Percentiles rank a stretch among this genome's conserved stretches.
These are phyloP conservation scores for Chaetomidium leptoderma DNA, from an alignment of 495 filamentous ascomycete genomes.

Conservation along the genomic window DNA sequence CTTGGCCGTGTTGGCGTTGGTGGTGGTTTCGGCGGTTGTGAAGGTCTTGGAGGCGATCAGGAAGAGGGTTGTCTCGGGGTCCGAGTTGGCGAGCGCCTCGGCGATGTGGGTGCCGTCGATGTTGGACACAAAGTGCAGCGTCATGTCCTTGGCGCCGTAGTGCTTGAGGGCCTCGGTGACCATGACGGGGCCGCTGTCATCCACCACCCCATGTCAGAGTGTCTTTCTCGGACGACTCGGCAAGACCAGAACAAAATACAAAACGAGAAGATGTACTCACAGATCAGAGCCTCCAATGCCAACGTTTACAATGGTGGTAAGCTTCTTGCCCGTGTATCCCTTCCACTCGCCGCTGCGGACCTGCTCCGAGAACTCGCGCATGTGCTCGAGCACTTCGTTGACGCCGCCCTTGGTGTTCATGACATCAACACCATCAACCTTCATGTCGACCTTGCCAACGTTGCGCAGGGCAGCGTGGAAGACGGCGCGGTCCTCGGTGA, in stretches of 20 bases:
- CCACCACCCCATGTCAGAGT: neutral
- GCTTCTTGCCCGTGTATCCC: conserved; percentile 96
- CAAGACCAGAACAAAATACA: neutral
- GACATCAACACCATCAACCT: conserved; percentile 91
- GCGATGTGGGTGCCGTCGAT: conserved; percentile 98
- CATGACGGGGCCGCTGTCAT: conserved; percentile 86
- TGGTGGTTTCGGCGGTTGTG: conserved; percentile 94
- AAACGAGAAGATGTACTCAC: conserved; percentile 53
- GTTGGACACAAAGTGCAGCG: conserved; percentile 97
- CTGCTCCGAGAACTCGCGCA: conserved; percentile 95
- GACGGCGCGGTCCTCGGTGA: conserved; percentile 93
- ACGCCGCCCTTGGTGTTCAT: conserved; percentile 70
- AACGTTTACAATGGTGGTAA: conserved; percentile 93
- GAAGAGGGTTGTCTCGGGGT: conserved; percentile 97
- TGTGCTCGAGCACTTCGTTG: conserved; percentile 86
- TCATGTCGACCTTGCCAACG: conserved; percentile 74
- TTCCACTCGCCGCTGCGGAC: conserved; percentile 95
- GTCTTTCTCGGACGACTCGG: neutral
- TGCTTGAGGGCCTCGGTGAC: conserved; percentile 94
- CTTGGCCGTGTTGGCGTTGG: conserved; percentile 96
- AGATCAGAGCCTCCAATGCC: conserved; percentile 98
- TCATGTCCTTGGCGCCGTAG: conserved; percentile 79
- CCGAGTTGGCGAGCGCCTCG: conserved; percentile 80
- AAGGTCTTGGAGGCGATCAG: conserved; percentile 98
- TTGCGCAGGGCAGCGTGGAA: conserved; percentile 95